Conservation (phyloP, 1,284 basidiomycete genomes). For the Sporisorium reilianum region DNA sequence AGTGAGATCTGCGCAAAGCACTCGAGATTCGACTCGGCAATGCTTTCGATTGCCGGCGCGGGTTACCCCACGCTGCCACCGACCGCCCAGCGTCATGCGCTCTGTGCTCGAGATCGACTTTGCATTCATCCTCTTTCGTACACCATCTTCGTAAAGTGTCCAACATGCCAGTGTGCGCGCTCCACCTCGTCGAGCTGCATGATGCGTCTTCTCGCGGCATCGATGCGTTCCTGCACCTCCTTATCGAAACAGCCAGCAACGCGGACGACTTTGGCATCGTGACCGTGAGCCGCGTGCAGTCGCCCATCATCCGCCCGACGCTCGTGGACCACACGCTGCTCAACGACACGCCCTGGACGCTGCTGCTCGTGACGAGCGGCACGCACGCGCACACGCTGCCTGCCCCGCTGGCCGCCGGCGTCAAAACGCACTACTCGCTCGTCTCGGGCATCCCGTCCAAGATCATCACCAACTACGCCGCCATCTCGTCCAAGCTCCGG, state of each 20-base stretch:
- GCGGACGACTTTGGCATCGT: slow-evolving; percentile 17
- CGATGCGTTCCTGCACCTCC: slow-evolving; percentile 19
- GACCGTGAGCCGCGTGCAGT: slow-evolving; percentile 27
- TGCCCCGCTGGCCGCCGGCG: background rate
- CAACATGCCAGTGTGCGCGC: slow-evolving; percentile 39
- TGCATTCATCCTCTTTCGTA: too few relatives aligned
- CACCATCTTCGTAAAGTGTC: too few relatives aligned
- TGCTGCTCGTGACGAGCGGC: slow-evolving; percentile 30
- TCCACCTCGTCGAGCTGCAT: slow-evolving; percentile 37
- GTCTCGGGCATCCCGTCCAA: slow-evolving; percentile 38
- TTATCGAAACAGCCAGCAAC: slow-evolving; percentile 6
- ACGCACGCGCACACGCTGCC: slow-evolving; percentile 5
- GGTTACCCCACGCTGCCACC: background rate
- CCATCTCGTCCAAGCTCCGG: slow-evolving; percentile 27
- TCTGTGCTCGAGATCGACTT: background rate
- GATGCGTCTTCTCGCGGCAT: slow-evolving; percentile 15
- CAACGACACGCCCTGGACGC: slow-evolving; percentile 40
- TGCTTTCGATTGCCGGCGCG: slow-evolving; percentile 16
- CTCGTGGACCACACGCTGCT: slow-evolving; percentile 34
- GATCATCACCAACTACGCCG: slow-evolving; percentile 39
- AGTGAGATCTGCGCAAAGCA: background rate
- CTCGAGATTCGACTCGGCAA: slow-evolving; percentile 8
- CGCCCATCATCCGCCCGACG: slow-evolving; percentile 40
- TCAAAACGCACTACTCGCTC: slow-evolving; percentile 31
- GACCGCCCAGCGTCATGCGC: background rate